These are phyloP conservation scores for Salix suchowensis DNA, from an alignment of 345 rosid genomes.

Conservation along the genomic window DNA sequence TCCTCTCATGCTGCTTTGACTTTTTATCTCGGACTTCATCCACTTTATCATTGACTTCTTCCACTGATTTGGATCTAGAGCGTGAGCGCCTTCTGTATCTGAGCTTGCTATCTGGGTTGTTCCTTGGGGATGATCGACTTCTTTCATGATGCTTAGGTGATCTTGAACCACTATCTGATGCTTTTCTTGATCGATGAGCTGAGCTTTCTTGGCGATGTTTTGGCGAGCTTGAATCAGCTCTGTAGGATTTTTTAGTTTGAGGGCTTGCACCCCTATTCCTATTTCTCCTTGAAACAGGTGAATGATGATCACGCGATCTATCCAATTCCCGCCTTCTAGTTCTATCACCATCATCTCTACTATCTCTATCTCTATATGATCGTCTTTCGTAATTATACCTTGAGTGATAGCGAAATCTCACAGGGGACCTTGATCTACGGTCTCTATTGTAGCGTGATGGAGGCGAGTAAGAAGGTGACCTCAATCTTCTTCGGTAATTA, in stretches of 20 bases:
- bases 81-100: slow-evolving; percentile 45
- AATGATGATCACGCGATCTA: slow-evolving; percentile 52
- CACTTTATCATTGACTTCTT: slow-evolving; percentile 35
- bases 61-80: slow-evolving; percentile 60
- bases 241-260: slow-evolving; percentile 43
- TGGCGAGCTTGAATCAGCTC: slow-evolving; percentile 54
- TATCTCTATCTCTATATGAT: slow-evolving; percentile 60
- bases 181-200: slow-evolving; percentile 41
- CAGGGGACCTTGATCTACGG: slow-evolving; percentile 68
- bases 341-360: slow-evolving; percentile 43
- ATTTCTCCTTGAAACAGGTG: slow-evolving; percentile 63
- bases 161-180: slow-evolving; percentile 48
- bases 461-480: slow-evolving; percentile 73
- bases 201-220: slow-evolving; percentile 50
- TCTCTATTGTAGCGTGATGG: slow-evolving; percentile 50
- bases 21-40: slow-evolving; percentile 39
- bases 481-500: slow-evolving; percentile 50
- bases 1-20: slow-evolving; percentile 31
- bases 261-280: slow-evolving; percentile 74
- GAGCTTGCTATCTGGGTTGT: slow-evolving; percentile 39
- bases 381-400: slow-evolving; percentile 57
- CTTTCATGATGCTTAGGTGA: slow-evolving; percentile 59
- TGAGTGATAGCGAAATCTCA: slow-evolving; percentile 46
- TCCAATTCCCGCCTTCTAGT: slow-evolving; percentile 46
- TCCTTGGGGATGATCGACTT: slow-evolving; percentile 48